A percentile compares a stretch with the other conserved stretches of the same genome.
Evolutionary conservation across 495 filamentous ascomycete species (phyloP).

Genomic region (Penicillium arizonense): DNA sequence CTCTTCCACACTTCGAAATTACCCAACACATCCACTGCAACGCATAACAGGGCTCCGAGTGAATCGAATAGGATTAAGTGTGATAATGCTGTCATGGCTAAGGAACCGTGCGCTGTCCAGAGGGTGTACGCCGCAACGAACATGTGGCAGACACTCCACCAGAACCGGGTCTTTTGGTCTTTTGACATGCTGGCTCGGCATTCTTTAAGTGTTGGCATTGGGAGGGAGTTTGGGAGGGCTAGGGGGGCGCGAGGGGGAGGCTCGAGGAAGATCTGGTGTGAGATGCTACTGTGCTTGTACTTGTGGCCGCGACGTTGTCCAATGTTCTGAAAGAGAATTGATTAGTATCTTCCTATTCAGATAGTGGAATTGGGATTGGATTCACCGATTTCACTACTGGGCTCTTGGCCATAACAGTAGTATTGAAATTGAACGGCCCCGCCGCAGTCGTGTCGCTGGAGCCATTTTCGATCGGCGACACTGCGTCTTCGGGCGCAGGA

Average conservation of each 20-base stretch:
- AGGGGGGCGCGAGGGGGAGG: conserved; percentile 86
- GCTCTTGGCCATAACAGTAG: conserved; percentile 71
- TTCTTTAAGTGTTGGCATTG: conserved; percentile 88
- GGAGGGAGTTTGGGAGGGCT: conserved; percentile 86
- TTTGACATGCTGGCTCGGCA: conserved; percentile 80
- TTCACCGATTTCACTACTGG: conserved; percentile 79
- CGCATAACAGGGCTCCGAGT: conserved; percentile 87
- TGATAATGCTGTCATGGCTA: conserved; percentile 88
- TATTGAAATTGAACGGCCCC: conserved; percentile 90
- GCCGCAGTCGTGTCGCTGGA: conserved; percentile 38
- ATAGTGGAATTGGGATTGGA: background rate
- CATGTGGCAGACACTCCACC: conserved; percentile 89
- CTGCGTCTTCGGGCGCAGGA: conserved; percentile 28
- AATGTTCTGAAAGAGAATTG: conserved; percentile 55
- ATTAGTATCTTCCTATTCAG: conserved; percentile 8
- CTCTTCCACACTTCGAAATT: conserved; percentile 99
- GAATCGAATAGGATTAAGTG: conserved; percentile 95
- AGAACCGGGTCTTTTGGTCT: conserved; percentile 76
- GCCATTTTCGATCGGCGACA: conserved; percentile 38
- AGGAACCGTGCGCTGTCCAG: conserved; percentile 79
- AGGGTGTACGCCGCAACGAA: conserved; percentile 78
- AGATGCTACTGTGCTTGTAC: conserved; percentile 96
- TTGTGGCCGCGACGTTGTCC: conserved; percentile 94
- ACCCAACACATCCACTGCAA: conserved; percentile 83
- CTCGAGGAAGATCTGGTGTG: conserved; percentile 94